Evolutionary conservation across 2,329 filamentous ascomycete genomes (phyloP), one percentile per base, ranked within the genome.

Genomic region (Drechslerella dactyloides): DNA sequence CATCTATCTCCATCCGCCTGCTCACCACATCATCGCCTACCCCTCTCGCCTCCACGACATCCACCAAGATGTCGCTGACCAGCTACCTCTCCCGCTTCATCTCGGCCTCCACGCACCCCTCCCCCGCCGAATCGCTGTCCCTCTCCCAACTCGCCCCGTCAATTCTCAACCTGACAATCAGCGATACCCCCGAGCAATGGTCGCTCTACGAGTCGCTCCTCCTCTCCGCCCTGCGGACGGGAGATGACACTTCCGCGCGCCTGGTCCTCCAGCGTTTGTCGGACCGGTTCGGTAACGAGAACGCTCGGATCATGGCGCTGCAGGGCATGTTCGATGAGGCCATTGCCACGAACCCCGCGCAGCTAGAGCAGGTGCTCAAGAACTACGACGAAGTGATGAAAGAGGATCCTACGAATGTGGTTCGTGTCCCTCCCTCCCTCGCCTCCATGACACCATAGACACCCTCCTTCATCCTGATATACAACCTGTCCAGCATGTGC

Each of bases 261-360:
- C 79, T 87, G 76, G 90, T 90, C 78, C 84, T 97, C 40, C 86
- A 90, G 77, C 86, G 88, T 73, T 84, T 99, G 51, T 87, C 87
- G 2, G 82, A 85, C 69, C 89, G 94, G 54, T 99, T 99, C 78
- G 93, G 93, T 24, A 82, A 85, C 24, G 83, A 86, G 37, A 96
- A 97, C 80, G 91, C 97, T 80, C 88, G 91, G 75, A 84, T 97
- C 56, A 89, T 93, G 85, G 92, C 89, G 10, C 82, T 97, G 53
- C 85, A 85, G 74, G 94, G 93, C 1, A 80, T 99, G 24, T 88
- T 93, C 74, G 89, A 92, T 76, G 94, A 97, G 81, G 91, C 93
- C 1, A 85, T 86, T 44, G 91, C 93, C 19, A 82, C 85, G 57
- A 86, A 88, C 74, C 81, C 87, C 40, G 81, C 82, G 52, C 87